Evolutionary conservation across 257 asterid genomes (phyloP).

Genomic region (Nicotiana otophora): DNA sequence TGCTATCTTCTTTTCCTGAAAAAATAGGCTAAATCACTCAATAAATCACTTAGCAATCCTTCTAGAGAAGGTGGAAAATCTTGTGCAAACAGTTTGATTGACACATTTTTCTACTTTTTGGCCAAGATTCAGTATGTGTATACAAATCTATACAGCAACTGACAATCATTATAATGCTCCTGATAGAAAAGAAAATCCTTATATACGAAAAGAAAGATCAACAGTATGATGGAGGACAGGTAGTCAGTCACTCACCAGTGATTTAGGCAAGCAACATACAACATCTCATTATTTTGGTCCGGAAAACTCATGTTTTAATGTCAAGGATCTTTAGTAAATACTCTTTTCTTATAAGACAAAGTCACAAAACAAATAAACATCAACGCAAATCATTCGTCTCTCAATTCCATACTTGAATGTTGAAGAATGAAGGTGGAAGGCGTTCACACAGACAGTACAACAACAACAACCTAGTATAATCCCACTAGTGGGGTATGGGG

Average conservation of each 20-base stretch:
- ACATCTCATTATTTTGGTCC: not conserved
- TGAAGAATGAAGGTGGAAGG: not conserved
- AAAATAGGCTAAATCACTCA: not conserved
- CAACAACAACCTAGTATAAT: too few relatives aligned
- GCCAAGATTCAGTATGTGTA: not conserved
- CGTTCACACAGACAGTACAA: not conserved
- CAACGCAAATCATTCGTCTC: not conserved
- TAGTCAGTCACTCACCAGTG: not conserved
- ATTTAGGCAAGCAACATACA: not conserved
- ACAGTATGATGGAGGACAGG: not conserved
- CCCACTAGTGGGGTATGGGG: too few relatives aligned
- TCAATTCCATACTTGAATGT: not conserved
- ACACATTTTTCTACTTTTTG: not conserved
- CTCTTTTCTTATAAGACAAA: not conserved
- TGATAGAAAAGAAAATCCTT: not conserved
- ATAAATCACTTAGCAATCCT: not conserved
- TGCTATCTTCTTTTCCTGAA: constrained; percentile 4
- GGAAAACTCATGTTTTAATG: not conserved
- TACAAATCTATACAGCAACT: not conserved
- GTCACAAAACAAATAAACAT: not conserved
- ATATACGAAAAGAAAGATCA: not conserved
- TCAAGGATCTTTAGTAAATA: not conserved
- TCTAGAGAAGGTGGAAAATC: not conserved
- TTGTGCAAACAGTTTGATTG: not conserved
- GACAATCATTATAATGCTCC: not conserved